Base-by-base conservation (phyloP, 2,329 filamentous ascomycete genomes). In the Ophiocordyceps unilateralis region DNA sequence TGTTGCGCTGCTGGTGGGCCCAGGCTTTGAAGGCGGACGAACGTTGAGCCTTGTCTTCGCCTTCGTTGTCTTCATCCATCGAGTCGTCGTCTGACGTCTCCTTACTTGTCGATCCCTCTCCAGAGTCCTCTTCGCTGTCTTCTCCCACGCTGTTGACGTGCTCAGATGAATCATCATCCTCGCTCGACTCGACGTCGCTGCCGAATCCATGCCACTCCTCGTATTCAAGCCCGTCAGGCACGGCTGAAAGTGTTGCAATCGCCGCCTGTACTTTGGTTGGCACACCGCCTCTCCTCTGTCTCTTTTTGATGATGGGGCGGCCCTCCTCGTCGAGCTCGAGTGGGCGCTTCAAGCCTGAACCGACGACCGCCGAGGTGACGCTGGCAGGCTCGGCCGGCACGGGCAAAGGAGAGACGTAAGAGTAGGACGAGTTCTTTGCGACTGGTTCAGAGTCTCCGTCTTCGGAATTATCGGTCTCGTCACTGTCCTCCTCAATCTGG, bases 11-110 rank as follows among this genome's bases (percentile, higher is more conserved):
- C 52, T 84, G 77, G 24, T 80, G 78, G 19, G 91, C 91, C 91
- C 91, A 98, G 2, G 81, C 74, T 59, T 96, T 96, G 69, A 98
- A 98, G 0, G 85, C 86, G 2, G 74, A 76, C 7, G 62, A 58
- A 58, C 46, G 62, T 50, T 59, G 56, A 15, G 55, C 52, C 40
- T 57, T 54, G 28, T 48, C 42, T 9, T 49, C 49, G 19, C 51
- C 52, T 10, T 51, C 46, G 2, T 54, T 51, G 2, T 48, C 51
- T 10, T 50, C 63, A 8, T 57, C 58, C 20, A 55, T 53, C 41
- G 57, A 54, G 1, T 53, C 49, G n/a, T 47, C 46, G n/a, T 53
- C 48, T 0, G 54, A 55, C 5, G 51, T 54, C 2, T 51, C 50
- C 4, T 54, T 54, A 1, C 58, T 57, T 1, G 55, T 57, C 2